phyloP scores from a whole-genome alignment of 805 yeast species.

The Candida nanaspora region DNA sequence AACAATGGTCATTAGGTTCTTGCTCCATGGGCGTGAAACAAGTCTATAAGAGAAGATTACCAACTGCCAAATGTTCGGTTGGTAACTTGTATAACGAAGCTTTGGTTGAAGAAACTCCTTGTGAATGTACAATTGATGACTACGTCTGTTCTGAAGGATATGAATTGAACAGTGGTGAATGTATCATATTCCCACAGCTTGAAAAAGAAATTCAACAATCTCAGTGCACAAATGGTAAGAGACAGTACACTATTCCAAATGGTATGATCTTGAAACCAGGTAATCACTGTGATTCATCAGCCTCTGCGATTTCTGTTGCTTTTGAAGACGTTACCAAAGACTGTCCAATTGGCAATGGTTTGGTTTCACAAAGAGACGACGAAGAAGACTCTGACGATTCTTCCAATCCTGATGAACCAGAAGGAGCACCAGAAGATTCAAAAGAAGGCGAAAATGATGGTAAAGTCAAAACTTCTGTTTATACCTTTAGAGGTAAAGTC shows the following conservation, averaged over 20 bases:
- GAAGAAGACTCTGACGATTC: conserved; percentile 14
- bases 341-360: conserved; percentile 6
- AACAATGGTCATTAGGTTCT: conserved; percentile 32
- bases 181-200: conserved; percentile 26
- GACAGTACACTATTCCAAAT: conserved; percentile 7
- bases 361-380: conserved; percentile 6
- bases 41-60: conserved; percentile 48
- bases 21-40: conserved; percentile 62
- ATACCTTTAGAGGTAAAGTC: conserved; percentile 48
- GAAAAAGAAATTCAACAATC: conserved; percentile 4
- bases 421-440: conserved; percentile 27
- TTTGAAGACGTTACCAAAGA: background rate
- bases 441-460: conserved; percentile 30
- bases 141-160: conserved; percentile 55
- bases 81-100: conserved; percentile 30
- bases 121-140: conserved; percentile 50
- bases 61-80: conserved; percentile 49
- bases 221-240: conserved; percentile 9
- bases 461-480: conserved; percentile 34
- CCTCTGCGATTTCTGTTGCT: background rate
- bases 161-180: conserved; percentile 28
- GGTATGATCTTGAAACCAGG: conserved; percentile 7
- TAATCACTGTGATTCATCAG: conserved; percentile 1
- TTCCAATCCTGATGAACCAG: conserved; percentile 24
- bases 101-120: conserved; percentile 32